phyloP scores from a whole-genome alignment of 2,329 filamentous ascomycete genomes.

The Scleromitrula shiraiana region DNA sequence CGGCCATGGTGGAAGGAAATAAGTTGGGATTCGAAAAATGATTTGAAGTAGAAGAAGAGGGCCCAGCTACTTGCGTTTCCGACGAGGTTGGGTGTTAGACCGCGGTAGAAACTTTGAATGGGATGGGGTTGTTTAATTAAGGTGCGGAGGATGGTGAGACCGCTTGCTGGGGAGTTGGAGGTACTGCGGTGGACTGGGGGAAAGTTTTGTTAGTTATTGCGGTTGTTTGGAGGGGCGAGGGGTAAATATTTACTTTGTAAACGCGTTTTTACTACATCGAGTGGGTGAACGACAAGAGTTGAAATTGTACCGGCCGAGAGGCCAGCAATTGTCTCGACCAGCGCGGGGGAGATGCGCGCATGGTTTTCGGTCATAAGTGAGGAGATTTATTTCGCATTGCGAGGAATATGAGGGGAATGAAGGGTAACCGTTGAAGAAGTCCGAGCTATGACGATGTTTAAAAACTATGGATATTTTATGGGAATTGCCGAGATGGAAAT shows the following conservation, averaged over 20 bases:
- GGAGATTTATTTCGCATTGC: slow-evolving; percentile 11
- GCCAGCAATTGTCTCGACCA: slow-evolving; percentile 82
- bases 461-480: too few species aligned
- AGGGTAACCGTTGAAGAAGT: slow-evolving; percentile 15
- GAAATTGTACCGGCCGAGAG: slow-evolving; percentile 81
- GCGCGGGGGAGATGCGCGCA: slow-evolving; percentile 61
- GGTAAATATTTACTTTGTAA: slow-evolving; percentile 60
- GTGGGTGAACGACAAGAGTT: slow-evolving; percentile 80
- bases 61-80: slow-evolving; percentile 90
- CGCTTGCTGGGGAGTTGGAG: slow-evolving; percentile 37
- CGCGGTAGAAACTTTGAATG: slow-evolving; percentile 72
- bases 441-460: slow-evolving; percentile 19
- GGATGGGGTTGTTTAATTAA: slow-evolving; percentile 42
- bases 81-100: slow-evolving; percentile 80
- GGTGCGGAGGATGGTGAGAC: slow-evolving; percentile 43
- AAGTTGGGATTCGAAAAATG: slow-evolving; percentile 40
- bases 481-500: slow-evolving; percentile 16
- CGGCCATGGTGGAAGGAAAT: slow-evolving; percentile 18
- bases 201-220: slow-evolving; percentile 7
- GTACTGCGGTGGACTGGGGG: slow-evolving; percentile 44
- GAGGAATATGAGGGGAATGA: slow-evolving; percentile 10
- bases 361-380: slow-evolving; percentile 30
- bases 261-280: slow-evolving; percentile 94
- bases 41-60: slow-evolving; percentile 79
- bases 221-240: slow-evolving; percentile 31